Base-by-base conservation (phyloP, 495 filamentous ascomycete genomes). In the Lasiosphaeria miniovina region DNA sequence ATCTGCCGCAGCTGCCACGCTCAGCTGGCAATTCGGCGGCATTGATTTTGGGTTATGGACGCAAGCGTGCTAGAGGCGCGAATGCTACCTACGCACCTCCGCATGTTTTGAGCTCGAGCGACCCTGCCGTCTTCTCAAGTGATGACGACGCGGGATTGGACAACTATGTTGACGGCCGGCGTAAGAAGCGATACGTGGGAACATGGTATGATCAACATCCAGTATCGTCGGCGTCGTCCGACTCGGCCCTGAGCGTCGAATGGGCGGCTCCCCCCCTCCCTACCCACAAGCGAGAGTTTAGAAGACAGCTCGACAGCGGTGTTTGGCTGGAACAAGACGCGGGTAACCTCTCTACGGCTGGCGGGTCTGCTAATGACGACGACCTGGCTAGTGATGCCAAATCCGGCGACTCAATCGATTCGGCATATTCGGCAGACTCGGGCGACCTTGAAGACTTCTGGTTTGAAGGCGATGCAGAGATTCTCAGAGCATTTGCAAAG, bases 101-200 rank as follows among this genome's bases (percentile, higher is more conserved):
- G 35, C 10, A 63, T 52, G 32, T 41, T 41, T 65, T 70, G 34
- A 72, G 75, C 35, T 90, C 89, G 34, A 91, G 88, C 64, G 89
- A 91, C 63, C 86, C 88, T 4, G 85, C 88, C 10, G 66, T 90
- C 4, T 93, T 93, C 73, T 90, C 88, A 0, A 90, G 87, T 62
- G 89, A 93, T 60, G 89, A 93, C 61, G 82, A 88, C 49, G 87
- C 87, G 6, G 80, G 82, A 0, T 65, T 89, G n/a, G 88, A 91
- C 60, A 88, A 90, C 60, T 91, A 93, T 69, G 63, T 66, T 0
- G 67, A 80, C 45, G 79, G 72, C 3, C 73, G 73, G 24, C 80
- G 77, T 50, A 76, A 80, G 56, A 81, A 80, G 60, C 80, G 84
- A 36, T 89, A 87, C 65, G 79, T 84, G 14, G 87, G 89, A 10